Conservation (phyloP, 768 basidiomycete genomes). For the Boletus fagicola region DNA sequence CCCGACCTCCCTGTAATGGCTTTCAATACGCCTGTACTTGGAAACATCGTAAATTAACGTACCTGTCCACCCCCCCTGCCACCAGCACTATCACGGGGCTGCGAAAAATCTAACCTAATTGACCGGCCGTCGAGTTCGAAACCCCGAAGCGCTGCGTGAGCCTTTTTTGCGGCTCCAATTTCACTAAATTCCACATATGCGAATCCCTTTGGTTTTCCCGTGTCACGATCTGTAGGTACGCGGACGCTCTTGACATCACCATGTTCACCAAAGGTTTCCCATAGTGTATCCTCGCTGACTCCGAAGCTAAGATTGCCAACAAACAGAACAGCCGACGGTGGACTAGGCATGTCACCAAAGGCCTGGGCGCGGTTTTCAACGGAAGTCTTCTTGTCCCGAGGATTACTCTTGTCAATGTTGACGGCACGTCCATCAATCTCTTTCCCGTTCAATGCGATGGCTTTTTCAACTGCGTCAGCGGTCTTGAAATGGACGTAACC, state of each 20-base stretch:
- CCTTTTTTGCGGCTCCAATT: slow-evolving; percentile 75
- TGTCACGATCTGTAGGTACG: slow-evolving; percentile 89
- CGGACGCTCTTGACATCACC: slow-evolving; percentile 84
- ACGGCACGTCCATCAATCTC: slow-evolving; percentile 92
- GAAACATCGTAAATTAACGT: slow-evolving; percentile 24
- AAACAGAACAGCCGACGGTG: slow-evolving; percentile 77
- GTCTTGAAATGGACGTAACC: slow-evolving; percentile 80
- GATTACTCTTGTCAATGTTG: slow-evolving; percentile 78
- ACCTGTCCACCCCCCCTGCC: slow-evolving; percentile 49
- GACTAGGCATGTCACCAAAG: slow-evolving; percentile 69
- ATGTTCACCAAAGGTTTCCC: slow-evolving; percentile 87
- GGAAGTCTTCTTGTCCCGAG: slow-evolving; percentile 52
- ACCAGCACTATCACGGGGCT: slow-evolving; percentile 67
- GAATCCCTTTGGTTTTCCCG: slow-evolving; percentile 90
- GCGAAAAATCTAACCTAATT: slow-evolving; percentile 83
- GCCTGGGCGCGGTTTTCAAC: slow-evolving; percentile 70
- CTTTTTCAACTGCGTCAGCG: slow-evolving; percentile 71
- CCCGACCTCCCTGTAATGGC: slow-evolving; percentile 31
- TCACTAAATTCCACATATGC: slow-evolving; percentile 94
- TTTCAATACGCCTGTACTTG: not conserved
- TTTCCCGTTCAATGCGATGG: slow-evolving; percentile 74
- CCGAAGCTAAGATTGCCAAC: slow-evolving; percentile 87
- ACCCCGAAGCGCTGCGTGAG: slow-evolving; percentile 66
- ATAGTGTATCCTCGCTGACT: slow-evolving; percentile 78
- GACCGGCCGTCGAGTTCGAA: slow-evolving; percentile 77